Base-by-base conservation (phyloP, 2,329 filamentous ascomycete species). In the Aspergillus texensis region DNA sequence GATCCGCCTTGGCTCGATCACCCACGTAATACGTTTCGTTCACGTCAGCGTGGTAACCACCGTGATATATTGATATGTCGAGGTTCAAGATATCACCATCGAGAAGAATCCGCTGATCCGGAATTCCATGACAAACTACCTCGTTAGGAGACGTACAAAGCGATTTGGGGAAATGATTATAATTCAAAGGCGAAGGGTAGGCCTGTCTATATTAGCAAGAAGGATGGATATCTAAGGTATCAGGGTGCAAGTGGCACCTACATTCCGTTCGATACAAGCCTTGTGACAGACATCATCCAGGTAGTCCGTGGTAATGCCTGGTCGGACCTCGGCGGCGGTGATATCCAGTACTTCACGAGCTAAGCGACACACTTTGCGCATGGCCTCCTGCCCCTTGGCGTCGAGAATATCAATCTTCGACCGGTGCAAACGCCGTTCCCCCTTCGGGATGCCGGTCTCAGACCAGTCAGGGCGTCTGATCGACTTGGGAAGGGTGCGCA, bases 11-110 rank as follows among this genome's bases (percentile, higher is more conserved):
- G 52, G 94, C 91, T 71, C 89, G 90, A 69, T 94, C 89, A 57
- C 94, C 94, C 41, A 97, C 89, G 76, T 97, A 97, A 80, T 97
- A 97, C 6, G 94, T 97, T 82, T 97, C 94, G 81, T 97, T 97
- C 58, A 97, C 80, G 75, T 97, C 94, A 62, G 91, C 92, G 75
- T 97, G 94, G 80, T 93, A 97, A 57, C 94, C 94, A 58, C 89
- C 90, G 75, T 97, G 92, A 78, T 94, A 97, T 34, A 97, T 82
- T 0, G 92, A 93, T 3, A 97, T 91, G 71, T 97, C 94, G 66
- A 97, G 91, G 79, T 97, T 97, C 71, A 97, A 82, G 66, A 97
- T 97, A 75, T 97, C 94, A 65, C 94, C 94, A 70, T 97, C 93
- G 60, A 92, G 79, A 3, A 97, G 85, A 8, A 90, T 82, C 62